A percentile compares a stretch with the other conserved stretches of the same genome.
Evolutionary conservation across 1,139 yeast genomes (phyloP).

Genomic region (Suzukiozyma palmioleophila): DNA sequence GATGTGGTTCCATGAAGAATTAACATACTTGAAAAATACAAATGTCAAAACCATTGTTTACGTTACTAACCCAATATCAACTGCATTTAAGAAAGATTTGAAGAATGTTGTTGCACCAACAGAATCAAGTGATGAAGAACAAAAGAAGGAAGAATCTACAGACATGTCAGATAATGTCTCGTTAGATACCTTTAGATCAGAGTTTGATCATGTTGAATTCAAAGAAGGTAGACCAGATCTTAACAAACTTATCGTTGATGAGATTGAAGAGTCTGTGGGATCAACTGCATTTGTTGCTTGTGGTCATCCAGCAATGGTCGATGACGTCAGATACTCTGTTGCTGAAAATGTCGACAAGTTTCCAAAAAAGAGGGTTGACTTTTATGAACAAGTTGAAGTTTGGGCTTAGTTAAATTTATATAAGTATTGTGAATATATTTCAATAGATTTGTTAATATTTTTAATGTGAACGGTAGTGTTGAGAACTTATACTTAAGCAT

Average conservation of each 20-base stretch:
- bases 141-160: not conserved
- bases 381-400: constrained; percentile 43
- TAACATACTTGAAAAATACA: constrained; percentile 28
- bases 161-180: not conserved
- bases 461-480: too few relatives aligned
- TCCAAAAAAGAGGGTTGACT: constrained; percentile 37
- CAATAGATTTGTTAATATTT: too few relatives aligned
- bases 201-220: constrained; percentile 30
- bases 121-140: not conserved
- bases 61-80: constrained; percentile 36
- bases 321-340: constrained; percentile 37
- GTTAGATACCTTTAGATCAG: constrained; percentile 12
- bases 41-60: constrained; percentile 34
- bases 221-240: constrained; percentile 45
- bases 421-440: too few relatives aligned
- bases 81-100: constrained; percentile 17
- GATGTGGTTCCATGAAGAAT: constrained; percentile 49
- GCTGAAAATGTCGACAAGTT: constrained; percentile 22
- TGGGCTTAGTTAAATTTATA: constrained; percentile 28
- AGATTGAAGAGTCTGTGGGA: constrained; percentile 32
- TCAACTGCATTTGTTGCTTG: constrained; percentile 45
- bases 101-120: constrained; percentile 10
- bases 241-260: constrained; percentile 28
- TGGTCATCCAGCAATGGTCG: constrained; percentile 49
- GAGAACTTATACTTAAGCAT: too few relatives aligned